These are phyloP conservation scores for Andrographis paniculata DNA, from an alignment of 305 asterid genomes.

Conservation along the genomic window DNA sequence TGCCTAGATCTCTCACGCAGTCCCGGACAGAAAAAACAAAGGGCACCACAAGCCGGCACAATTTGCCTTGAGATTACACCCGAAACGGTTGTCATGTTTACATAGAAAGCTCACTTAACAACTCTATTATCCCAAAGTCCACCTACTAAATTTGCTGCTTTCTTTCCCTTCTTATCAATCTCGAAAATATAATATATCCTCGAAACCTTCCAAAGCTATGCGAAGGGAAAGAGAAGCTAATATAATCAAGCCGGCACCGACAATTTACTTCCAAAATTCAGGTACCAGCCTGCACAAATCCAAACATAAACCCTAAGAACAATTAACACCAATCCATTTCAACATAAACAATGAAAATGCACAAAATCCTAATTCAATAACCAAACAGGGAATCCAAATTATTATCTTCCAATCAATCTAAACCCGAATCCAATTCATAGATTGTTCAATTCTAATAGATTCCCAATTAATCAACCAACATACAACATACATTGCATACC, in stretches of 20 bases:
- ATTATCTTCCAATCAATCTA: too few species aligned
- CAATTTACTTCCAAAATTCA: constrained; percentile 32
- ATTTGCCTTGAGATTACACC: constrained; percentile 93
- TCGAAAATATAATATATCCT: constrained; percentile 1
- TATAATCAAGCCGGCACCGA: constrained; percentile 37
- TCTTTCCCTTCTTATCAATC: constrained; percentile 73
- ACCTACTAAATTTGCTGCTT: constrained; percentile 23
- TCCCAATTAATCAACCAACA: too few species aligned
- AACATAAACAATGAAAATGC: constrained; percentile 18
- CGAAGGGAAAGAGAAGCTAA: constrained; percentile 61
- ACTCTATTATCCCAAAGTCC: background rate
- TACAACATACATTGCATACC: too few species aligned
- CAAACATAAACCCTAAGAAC: constrained; percentile 6
- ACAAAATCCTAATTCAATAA: background rate
- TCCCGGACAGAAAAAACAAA: constrained; percentile 90
- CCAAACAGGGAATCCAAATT: too few species aligned
- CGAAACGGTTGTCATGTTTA: constrained; percentile 67
- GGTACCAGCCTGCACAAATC: constrained; percentile 56
- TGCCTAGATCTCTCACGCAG: constrained; percentile 91
- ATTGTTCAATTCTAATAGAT: too few species aligned
- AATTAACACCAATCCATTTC: constrained; percentile 23
- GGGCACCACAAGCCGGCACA: constrained; percentile 91
- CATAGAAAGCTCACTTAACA: background rate
- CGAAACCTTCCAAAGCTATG: background rate
- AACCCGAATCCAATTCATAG: too few species aligned